phyloP scores from a whole-genome alignment of 768 basidiomycete genomes.

The Xerocomellus dryophilus region DNA sequence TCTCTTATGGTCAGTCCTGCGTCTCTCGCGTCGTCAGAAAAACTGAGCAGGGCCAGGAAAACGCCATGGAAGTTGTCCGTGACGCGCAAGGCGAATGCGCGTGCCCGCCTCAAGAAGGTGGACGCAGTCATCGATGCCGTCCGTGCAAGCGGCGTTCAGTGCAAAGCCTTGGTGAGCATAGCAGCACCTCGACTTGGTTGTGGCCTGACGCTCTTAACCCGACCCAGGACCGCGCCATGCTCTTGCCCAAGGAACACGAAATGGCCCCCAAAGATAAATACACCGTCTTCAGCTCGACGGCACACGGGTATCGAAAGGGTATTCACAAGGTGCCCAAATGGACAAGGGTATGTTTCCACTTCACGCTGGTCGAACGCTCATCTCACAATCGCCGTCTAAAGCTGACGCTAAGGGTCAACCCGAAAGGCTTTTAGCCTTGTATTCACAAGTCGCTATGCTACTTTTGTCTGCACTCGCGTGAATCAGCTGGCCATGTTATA shows the following conservation, averaged over 20 bases:
- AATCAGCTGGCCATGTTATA: background rate
- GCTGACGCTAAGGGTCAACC: constrained; percentile 86
- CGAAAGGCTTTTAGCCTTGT: constrained; percentile 83
- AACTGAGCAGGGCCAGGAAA: constrained; percentile 59
- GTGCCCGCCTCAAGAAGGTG: constrained; percentile 85
- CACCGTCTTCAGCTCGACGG: constrained; percentile 75
- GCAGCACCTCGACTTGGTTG: background rate
- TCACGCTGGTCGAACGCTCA: background rate
- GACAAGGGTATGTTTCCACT: constrained; percentile 66
- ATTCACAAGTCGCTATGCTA: constrained; percentile 35
- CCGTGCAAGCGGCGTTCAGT: constrained; percentile 75
- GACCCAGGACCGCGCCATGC: constrained; percentile 65
- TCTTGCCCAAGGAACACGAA: constrained; percentile 89
- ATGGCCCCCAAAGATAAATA: constrained; percentile 95
- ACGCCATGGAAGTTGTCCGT: constrained; percentile 88
- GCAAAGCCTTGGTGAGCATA: constrained; percentile 65
- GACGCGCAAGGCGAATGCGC: constrained; percentile 90
- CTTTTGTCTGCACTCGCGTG: constrained; percentile 8
- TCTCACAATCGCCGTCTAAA: constrained; percentile 31
- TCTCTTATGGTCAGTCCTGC: constrained; percentile 68
- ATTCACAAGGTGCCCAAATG: constrained; percentile 98
- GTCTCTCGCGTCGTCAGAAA: background rate
- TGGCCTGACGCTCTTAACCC: background rate
- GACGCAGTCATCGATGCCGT: constrained; percentile 92
- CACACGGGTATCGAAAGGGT: constrained; percentile 81